Evolutionary conservation across 2,329 filamentous ascomycete genomes (phyloP).

Genomic region (Rutstroemia sp.): DNA sequence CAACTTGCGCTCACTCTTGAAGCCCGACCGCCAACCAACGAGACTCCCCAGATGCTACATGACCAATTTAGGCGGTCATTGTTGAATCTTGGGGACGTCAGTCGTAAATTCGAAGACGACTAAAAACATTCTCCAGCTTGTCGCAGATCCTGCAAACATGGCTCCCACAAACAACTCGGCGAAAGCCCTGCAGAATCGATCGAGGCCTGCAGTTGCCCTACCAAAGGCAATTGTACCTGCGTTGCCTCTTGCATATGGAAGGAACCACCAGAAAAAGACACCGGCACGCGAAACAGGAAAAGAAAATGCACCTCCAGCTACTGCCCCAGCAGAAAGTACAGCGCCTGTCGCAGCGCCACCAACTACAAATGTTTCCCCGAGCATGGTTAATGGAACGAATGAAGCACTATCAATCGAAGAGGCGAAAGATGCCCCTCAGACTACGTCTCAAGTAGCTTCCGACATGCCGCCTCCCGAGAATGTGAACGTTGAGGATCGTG

Average conservation of each 20-base stretch:
- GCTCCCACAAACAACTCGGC: constrained; percentile 22
- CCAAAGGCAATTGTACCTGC: constrained; percentile 26
- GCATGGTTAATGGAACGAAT: constrained; percentile 14
- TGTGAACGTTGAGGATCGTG: neutral
- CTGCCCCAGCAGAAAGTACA: constrained; percentile 9
- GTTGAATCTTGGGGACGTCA: constrained; percentile 33
- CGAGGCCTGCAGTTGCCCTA: constrained; percentile 20
- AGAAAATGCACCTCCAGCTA: constrained; percentile 13
- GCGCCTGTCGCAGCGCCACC: constrained; percentile 10
- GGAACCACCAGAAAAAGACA: constrained; percentile 26
- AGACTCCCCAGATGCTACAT: constrained; percentile 12
- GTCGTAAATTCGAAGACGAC: constrained; percentile 12
- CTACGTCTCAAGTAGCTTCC: neutral
- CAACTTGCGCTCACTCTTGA: constrained; percentile 5
- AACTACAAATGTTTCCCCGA: neutral
- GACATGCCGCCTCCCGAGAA: neutral
- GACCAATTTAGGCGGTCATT: constrained; percentile 22
- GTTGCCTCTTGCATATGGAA: constrained; percentile 29
- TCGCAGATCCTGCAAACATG: constrained; percentile 19
- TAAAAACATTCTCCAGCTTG: constrained; percentile 5
- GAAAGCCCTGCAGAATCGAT: constrained; percentile 26
- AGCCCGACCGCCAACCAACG: neutral
- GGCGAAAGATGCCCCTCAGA: neutral
- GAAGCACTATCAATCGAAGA: constrained; percentile 10
- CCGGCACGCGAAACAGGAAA: constrained; percentile 19